Conservation (phyloP, 164 flowering plant species). For the Liriodendron chinense region DNA sequence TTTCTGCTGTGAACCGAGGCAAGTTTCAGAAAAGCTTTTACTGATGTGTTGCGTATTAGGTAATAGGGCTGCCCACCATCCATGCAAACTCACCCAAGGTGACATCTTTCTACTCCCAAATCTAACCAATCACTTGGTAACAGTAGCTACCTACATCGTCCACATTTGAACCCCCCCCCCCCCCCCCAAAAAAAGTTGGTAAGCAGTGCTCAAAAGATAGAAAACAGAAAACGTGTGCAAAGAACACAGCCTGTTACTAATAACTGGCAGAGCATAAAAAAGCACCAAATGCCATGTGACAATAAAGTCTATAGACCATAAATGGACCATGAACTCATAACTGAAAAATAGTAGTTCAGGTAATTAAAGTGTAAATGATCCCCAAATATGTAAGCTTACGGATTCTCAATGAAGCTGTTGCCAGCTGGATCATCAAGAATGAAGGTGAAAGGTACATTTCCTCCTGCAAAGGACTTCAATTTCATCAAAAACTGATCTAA, state of each 20-base stretch:
- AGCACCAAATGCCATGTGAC: neutral
- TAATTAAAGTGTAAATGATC: neutral
- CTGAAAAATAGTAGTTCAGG: neutral
- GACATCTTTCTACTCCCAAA: too few relatives aligned
- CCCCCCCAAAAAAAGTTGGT: too few relatives aligned
- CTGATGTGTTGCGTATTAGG: too few relatives aligned
- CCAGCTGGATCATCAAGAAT: conserved; percentile 96
- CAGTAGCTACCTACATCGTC: too few relatives aligned
- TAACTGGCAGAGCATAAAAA: too few relatives aligned
- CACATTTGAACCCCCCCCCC: too few relatives aligned
- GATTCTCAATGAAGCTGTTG: conserved; percentile 95
- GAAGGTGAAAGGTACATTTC: conserved; percentile 63
- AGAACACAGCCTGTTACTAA: too few relatives aligned
- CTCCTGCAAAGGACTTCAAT: conserved; percentile 77
- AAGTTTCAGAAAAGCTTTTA: too few relatives aligned
- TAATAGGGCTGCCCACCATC: too few relatives aligned
- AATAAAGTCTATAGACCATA: neutral
- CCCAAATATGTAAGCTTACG: conserved; percentile 37
- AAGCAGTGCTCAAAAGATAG: neutral
- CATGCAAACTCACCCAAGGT: too few relatives aligned
- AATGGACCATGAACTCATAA: neutral
- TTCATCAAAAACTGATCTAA: conserved; percentile 72
- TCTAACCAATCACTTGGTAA: too few relatives aligned
- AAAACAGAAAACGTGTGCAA: neutral
- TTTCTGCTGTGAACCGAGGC: too few relatives aligned